Evolutionary conservation across 1,284 basidiomycete genomes (phyloP), one percentile per base, ranked within the genome.

Genomic region (Cryptococcus hybrid): DNA sequence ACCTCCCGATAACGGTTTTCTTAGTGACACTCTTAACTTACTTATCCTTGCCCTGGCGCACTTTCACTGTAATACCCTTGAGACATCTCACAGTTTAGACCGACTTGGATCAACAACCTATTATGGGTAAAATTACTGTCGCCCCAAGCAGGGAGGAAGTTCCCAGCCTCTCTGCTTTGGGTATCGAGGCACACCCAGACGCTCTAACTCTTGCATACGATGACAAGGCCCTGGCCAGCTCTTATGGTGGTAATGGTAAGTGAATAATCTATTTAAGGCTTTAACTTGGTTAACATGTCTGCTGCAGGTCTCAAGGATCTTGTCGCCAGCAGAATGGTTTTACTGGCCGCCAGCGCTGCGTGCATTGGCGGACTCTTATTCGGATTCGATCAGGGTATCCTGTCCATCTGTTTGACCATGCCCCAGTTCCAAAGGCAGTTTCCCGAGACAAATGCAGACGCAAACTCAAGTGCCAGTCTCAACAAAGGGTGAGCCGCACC

Each of bases 381-480:
- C 24, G 43, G 43, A 9, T 44, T 44, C 48, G 59, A 73, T 55
- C 74, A 75, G 62, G 74, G 74, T 52, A 52, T 72, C 11, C 51
- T 72, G 3, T 69, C 68, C 6, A 69, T 74, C 49, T 61, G 62
- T 24, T 56, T 71, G 3, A 63, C 63, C 18, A 71, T 75, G 66
- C 54, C 60, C 0, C 65, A 66, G 13, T 75, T 77, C 54, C 59
- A 67, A 1, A 38, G 18, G 1, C 52, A 59, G 6, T 73, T 76
- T 47, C 73, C 73, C 24, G 58, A 65, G 37, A 55, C 63, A 12
- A 69, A 74, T 49, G n/a, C 43, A 1, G 34, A 54, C 7, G 52
- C 50, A 35, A n/a, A 53, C 7, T 42, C 46, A 12, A n/a, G 44
- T 7, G 66, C 67, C 6, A 53, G 52, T 13, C 58, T 68, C 40